Conservation (phyloP, 2,329 filamentous ascomycete genomes). For the Colletotrichum neosansevieriae region DNA sequence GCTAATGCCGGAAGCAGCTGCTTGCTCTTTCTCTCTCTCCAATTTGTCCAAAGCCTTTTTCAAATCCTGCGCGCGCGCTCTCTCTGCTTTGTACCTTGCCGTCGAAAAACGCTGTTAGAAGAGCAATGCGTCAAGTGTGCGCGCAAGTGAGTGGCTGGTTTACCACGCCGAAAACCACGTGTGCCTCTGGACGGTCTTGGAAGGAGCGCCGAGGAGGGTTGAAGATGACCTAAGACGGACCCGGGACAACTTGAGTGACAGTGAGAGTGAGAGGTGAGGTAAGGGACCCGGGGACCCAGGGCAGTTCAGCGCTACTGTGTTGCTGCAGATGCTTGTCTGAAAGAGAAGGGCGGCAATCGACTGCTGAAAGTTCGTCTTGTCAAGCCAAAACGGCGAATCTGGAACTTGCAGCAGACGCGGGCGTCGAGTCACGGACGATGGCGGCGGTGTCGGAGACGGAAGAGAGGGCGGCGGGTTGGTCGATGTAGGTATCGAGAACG, state of each 20-base stretch:
- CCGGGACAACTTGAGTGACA: too few species aligned
- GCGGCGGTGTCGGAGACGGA: conserved; percentile 4
- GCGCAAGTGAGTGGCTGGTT: conserved; percentile 22
- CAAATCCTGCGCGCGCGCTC: background rate
- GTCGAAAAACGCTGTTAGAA: conserved; percentile 10
- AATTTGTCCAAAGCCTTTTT: background rate
- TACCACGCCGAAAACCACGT: conserved; percentile 10
- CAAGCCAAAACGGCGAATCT: conserved; percentile 24
- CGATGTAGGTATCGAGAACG: background rate
- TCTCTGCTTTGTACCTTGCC: conserved; percentile 10
- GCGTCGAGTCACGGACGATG: conserved; percentile 25
- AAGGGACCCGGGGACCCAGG: conserved; percentile 9
- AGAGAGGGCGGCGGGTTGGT: background rate
- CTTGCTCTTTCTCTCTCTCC: background rate
- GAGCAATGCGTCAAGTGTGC: conserved; percentile 4
- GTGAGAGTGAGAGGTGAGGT: conserved; percentile 15
- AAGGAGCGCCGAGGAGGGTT: background rate
- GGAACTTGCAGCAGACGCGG: conserved; percentile 20
- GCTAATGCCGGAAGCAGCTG: conserved; percentile 24
- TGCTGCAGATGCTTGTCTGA: conserved; percentile 32
- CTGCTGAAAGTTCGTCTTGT: conserved; percentile 23
- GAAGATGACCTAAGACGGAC: conserved; percentile 26
- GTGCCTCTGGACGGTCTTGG: conserved; percentile 2
- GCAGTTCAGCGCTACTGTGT: conserved; percentile 23
- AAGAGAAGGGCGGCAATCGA: conserved; percentile 19